phyloP scores from a whole-genome alignment of 495 filamentous ascomycete genomes.

The Aspergillus kassunensis region DNA sequence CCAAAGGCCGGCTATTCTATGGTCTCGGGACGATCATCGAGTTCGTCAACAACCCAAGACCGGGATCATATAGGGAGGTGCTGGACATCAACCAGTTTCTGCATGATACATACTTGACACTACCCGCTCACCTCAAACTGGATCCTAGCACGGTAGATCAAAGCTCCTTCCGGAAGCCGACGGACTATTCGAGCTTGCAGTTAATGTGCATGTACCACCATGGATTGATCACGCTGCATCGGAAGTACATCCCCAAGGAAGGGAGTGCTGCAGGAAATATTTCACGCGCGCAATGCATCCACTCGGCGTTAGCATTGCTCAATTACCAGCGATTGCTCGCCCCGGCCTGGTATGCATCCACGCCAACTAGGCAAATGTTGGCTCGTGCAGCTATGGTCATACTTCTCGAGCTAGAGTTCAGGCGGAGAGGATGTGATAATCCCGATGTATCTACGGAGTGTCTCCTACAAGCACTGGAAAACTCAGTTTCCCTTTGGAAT shows the following conservation, averaged over 20 bases:
- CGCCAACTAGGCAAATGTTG: conserved; percentile 6
- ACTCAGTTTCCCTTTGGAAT: too few species aligned
- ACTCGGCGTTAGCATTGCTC: conserved; percentile 6
- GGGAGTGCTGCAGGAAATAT: background rate
- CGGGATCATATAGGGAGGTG: background rate
- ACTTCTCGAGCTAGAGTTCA: conserved; percentile 6
- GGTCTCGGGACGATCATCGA: conserved; percentile 8
- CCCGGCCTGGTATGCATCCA: conserved; percentile 1
- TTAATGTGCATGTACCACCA: conserved; percentile 11
- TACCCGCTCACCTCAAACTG: conserved; percentile 7
- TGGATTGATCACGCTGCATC: conserved; percentile 11
- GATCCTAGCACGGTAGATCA: background rate
- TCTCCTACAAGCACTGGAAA: too few species aligned
- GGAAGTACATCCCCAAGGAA: background rate
- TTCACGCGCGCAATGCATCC: background rate
- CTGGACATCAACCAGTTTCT: conserved; percentile 1
- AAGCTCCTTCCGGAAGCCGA: background rate
- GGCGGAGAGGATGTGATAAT: background rate
- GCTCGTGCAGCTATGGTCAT: conserved; percentile 5
- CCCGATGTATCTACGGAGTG: too few species aligned
- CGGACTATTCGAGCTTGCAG: background rate
- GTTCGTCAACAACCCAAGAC: background rate
- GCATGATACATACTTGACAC: background rate
- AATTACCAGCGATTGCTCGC: background rate
- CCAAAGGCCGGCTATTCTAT: conserved; percentile 6